Percentiles rank a stretch among this genome's conserved stretches.
Conservation (phyloP, 2,329 filamentous ascomycete genomes). For the Scedosporium minutisporum region DNA sequence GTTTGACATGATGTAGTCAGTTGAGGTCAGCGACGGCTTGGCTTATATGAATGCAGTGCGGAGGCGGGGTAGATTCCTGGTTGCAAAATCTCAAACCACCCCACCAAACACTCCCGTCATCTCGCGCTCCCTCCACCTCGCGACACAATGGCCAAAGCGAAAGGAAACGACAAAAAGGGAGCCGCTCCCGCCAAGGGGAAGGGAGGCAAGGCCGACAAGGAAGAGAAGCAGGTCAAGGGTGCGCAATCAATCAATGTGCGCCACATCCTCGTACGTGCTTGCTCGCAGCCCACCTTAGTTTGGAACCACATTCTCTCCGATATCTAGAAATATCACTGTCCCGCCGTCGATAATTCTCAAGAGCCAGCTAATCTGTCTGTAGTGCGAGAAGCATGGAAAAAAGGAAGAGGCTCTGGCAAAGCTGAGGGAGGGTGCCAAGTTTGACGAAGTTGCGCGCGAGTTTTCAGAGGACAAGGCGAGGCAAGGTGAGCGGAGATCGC, state of each 20-base stretch:
- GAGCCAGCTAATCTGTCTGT: background rate
- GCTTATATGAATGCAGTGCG: background rate
- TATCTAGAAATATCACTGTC: background rate
- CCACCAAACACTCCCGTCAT: background rate
- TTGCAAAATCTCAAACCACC: background rate
- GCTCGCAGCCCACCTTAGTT: background rate
- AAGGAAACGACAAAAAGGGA: conserved; percentile 17
- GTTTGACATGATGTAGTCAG: no score
- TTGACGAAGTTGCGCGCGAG: conserved; percentile 63
- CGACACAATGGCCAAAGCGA: conserved; percentile 16
- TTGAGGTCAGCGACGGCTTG: no score
- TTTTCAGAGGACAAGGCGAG: conserved; percentile 71
- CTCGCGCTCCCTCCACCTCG: background rate
- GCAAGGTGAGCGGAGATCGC: conserved; percentile 33
- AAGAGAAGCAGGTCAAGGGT: conserved; percentile 40
- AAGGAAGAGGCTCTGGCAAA: conserved; percentile 68
- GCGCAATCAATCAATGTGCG: conserved; percentile 64
- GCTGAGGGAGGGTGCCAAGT: conserved; percentile 56
- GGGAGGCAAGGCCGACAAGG: conserved; percentile 27
- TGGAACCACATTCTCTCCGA: background rate
- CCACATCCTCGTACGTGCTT: conserved; percentile 50
- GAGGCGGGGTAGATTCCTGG: background rate
- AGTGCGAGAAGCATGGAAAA: conserved; percentile 68
- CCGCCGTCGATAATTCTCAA: no score
- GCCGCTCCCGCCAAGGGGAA: conserved; percentile 16